These are phyloP conservation scores for Lactarius vividus DNA, from an alignment of 768 basidiomycete genomes.

Conservation along the genomic window DNA sequence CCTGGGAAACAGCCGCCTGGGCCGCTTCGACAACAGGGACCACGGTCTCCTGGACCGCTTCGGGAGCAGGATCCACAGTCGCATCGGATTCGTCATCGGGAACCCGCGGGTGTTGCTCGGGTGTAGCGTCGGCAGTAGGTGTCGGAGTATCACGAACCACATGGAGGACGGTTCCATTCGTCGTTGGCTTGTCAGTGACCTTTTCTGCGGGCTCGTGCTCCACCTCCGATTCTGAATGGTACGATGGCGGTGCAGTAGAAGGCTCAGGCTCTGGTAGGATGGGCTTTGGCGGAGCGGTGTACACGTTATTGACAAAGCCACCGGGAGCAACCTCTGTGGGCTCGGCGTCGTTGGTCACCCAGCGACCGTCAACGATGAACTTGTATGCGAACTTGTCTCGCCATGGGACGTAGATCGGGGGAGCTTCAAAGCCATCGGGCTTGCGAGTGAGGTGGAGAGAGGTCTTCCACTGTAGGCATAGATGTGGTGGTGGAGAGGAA, in stretches of 20 bases:
- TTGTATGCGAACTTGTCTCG: slow-evolving; percentile 35
- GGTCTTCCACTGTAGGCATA: slow-evolving; percentile 30
- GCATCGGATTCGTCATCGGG: slow-evolving; percentile 3
- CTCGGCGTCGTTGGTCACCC: slow-evolving; percentile 32
- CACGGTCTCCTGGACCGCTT: slow-evolving; percentile 4
- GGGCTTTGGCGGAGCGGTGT: slow-evolving; percentile 28
- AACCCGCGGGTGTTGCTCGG: background rate
- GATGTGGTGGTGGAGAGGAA: slow-evolving; percentile 18
- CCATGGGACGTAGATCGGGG: slow-evolving; percentile 31
- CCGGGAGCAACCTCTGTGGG: slow-evolving; percentile 31
- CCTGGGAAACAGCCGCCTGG: slow-evolving; percentile 13
- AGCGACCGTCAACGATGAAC: slow-evolving; percentile 38
- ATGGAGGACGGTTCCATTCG: slow-evolving; percentile 15
- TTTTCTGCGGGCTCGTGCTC: slow-evolving; percentile 17
- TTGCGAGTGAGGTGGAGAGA: slow-evolving; percentile 34
- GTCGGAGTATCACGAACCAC: slow-evolving; percentile 10
- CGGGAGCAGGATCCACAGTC: background rate
- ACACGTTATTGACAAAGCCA: slow-evolving; percentile 37
- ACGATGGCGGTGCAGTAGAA: background rate
- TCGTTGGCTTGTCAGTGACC: slow-evolving; percentile 4
- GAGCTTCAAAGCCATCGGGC: slow-evolving; percentile 32
- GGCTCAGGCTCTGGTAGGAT: background rate
- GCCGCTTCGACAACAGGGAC: slow-evolving; percentile 7
- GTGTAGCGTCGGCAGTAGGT: background rate
- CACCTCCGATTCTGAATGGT: slow-evolving; percentile 8